A percentile compares a stretch with the other conserved stretches of the same genome.
phyloP scores from a whole-genome alignment of 208 protist species.

The Leishmania gerbilli region DNA sequence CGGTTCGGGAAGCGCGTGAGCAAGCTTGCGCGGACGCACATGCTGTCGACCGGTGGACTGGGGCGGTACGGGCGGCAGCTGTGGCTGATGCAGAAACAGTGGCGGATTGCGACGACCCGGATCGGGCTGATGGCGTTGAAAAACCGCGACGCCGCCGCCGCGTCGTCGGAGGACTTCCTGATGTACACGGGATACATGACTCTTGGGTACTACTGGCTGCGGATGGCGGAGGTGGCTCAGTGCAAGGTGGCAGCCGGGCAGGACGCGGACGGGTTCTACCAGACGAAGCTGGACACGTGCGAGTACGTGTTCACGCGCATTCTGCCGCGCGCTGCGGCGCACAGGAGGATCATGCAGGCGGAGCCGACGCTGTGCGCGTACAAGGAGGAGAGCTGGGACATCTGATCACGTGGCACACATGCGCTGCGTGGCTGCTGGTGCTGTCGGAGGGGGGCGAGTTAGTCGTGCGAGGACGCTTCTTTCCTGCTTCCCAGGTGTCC shows the following conservation, averaged over 20 bases:
- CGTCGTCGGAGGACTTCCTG: conserved; percentile 72
- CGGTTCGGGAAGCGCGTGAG: conserved; percentile 48
- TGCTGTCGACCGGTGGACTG: conserved; percentile 46
- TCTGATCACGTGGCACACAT: conserved; percentile 5
- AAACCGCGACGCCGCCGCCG: conserved; percentile 49
- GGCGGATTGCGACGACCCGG: conserved; percentile 48
- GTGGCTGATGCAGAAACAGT: conserved; percentile 73
- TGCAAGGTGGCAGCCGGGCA: conserved; percentile 54
- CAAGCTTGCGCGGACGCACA: conserved; percentile 29
- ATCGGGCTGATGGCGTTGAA: conserved; percentile 49
- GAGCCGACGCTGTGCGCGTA: conserved; percentile 37
- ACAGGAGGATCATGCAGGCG: conserved; percentile 63
- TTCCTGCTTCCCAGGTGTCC: background rate
- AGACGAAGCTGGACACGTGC: conserved; percentile 80
- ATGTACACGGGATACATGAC: conserved; percentile 85
- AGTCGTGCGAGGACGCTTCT: background rate
- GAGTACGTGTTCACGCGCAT: conserved; percentile 76
- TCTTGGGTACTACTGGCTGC: conserved; percentile 88
- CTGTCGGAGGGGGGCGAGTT: background rate
- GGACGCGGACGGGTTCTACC: conserved; percentile 81
- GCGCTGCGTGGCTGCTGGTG: background rate
- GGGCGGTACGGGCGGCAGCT: conserved; percentile 42
- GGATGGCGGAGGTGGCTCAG: conserved; percentile 73
- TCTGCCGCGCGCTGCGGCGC: conserved; percentile 56
- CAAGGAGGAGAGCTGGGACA: conserved; percentile 61